Conservation (phyloP, 2,329 filamentous ascomycete genomes). For the Fusarium redolens region DNA sequence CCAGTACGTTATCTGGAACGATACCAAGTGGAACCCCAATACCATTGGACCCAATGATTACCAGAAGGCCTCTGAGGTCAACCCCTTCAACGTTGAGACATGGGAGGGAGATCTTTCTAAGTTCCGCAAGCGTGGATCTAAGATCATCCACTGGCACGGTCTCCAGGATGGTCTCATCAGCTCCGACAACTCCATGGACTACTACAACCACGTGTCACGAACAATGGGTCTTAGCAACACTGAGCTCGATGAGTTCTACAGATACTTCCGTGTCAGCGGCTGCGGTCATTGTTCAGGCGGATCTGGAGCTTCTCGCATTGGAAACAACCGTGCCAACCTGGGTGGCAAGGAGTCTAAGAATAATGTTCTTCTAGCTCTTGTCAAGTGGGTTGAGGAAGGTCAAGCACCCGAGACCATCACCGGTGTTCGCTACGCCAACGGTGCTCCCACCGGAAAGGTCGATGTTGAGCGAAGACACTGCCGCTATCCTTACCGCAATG, state of each 20-base stretch:
- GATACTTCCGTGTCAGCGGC: constrained; percentile 59
- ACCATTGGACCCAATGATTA: constrained; percentile 54
- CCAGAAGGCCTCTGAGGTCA: constrained; percentile 46
- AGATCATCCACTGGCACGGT: constrained; percentile 61
- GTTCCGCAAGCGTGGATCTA: constrained; percentile 55
- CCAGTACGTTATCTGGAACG: constrained; percentile 55
- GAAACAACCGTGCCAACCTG: constrained; percentile 39
- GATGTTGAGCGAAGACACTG: constrained; percentile 34
- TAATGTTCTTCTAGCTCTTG: constrained; percentile 60
- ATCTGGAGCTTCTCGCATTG: constrained; percentile 54
- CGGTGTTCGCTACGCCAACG: constrained; percentile 47
- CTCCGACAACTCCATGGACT: constrained; percentile 41
- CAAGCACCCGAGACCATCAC: constrained; percentile 55
- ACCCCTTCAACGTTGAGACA: constrained; percentile 42
- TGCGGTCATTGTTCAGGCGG: constrained; percentile 64
- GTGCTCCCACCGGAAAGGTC: constrained; percentile 3
- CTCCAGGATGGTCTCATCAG: constrained; percentile 39
- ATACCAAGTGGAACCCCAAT: constrained; percentile 47
- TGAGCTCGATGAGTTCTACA: constrained; percentile 61
- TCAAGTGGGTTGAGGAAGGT: constrained; percentile 61
- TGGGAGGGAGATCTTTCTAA: constrained; percentile 53
- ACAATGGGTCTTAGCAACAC: constrained; percentile 43
- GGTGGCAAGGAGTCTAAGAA: constrained; percentile 48
- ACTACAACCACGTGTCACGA: constrained; percentile 42
- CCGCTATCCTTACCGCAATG: constrained; percentile 25